Evolutionary conservation across 177 flowering plant genomes (phyloP), one percentile per base, ranked within the genome.

Genomic region (Tripterygium wilfordii): DNA sequence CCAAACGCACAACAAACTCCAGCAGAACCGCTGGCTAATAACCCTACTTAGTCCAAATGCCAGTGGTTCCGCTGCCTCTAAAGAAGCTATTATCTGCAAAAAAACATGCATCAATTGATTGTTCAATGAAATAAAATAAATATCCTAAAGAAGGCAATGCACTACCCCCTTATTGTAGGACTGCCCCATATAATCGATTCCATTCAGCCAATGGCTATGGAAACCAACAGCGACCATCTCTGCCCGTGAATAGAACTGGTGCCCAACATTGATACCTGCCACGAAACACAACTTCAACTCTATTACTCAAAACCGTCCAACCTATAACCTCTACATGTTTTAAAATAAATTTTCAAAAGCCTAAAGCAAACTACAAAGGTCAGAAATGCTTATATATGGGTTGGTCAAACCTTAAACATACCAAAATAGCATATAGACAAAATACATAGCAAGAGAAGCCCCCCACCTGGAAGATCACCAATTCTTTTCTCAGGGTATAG

Each of bases 211-310:
- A 36, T 94, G 99, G 31, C 75, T 58, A 46, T 89, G 96, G 24
- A 85, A 67, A 40, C 99, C 99, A 5, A 87, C 60, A 30, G 52
- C 96, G 28, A 77, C 95, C 99, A 94, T 94, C 69, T 89, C 96
- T 57, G 90, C 88, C 24, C 97, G 76, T 9, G 97, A 87, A 57
- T 68, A 87, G 53, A 94, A 89, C 42, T 73, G 92, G 53, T 83
- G 74, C n/a, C 99, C 99, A 43, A 87, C 92, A 43, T 78, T 61
- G 35, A 94, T 61, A 26, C 99, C 99, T 94, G 84, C 19, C 53
- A 71, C 40, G 33, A 56, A 7, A 29, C 61, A 21, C 47, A 49
- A 42, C 15, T 27, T 32, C 27, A 43, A 37, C 40, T 5, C 41
- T 33, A 39, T 5, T 13, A 36, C 48, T 1, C 23, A 6, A 36